Percentiles rank a stretch among this genome's conserved stretches.
These are phyloP conservation scores for Penicillium polonicum DNA, from an alignment of 2,329 filamentous ascomycete species.

Conservation along the genomic window DNA sequence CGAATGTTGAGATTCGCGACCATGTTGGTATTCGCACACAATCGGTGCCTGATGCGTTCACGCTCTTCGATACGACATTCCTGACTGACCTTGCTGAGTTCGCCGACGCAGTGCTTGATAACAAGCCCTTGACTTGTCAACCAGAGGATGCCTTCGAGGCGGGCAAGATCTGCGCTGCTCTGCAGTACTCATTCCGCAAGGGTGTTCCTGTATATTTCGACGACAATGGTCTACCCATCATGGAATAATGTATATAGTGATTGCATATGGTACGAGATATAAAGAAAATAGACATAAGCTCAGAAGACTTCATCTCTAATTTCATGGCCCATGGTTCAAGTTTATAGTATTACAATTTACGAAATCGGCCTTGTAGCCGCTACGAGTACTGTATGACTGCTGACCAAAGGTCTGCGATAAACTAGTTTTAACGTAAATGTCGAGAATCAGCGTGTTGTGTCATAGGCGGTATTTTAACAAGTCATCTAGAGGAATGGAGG, in stretches of 20 bases:
- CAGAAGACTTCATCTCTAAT: neutral
- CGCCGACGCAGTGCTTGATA: slow-evolving; percentile 14
- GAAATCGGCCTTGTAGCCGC: neutral
- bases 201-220: slow-evolving; percentile 17
- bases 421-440: neutral
- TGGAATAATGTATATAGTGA: slow-evolving; percentile 7
- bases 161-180: slow-evolving; percentile 16
- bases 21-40: slow-evolving; percentile 12
- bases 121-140: slow-evolving; percentile 15
- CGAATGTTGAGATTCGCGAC: slow-evolving; percentile 18
- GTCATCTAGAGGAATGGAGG: too few relatives aligned
- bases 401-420: neutral
- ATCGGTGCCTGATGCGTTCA: slow-evolving; percentile 16
- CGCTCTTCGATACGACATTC: slow-evolving; percentile 15
- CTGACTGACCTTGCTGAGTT: slow-evolving; percentile 15
- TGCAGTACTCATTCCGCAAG: slow-evolving; percentile 17
- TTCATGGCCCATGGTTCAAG: neutral
- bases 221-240: slow-evolving; percentile 13
- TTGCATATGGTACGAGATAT: slow-evolving; percentile 1
- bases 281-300: slow-evolving; percentile 1
- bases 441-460: too few relatives aligned
- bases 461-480: too few relatives aligned
- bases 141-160: slow-evolving; percentile 18
- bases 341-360: neutral
- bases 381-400: neutral